phyloP scores from a whole-genome alignment of 768 basidiomycete species.

The Cyclocybe cylindracea region DNA sequence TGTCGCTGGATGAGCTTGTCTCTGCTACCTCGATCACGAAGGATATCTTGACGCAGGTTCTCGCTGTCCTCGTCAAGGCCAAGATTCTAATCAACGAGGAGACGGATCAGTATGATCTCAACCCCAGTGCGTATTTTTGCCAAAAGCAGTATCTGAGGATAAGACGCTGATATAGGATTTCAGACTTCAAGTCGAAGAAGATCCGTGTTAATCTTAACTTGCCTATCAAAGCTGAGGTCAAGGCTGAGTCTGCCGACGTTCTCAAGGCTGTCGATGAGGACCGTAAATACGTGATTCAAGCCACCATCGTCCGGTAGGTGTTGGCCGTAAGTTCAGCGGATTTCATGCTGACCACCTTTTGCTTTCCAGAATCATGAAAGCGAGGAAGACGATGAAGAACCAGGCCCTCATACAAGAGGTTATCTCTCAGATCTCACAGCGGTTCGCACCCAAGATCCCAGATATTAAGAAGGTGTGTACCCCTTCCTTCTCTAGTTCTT shows the following conservation, averaged over 20 bases:
- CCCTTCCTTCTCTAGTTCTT: neutral
- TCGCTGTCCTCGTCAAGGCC: slow-evolving; percentile 79
- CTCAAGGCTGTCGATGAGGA: slow-evolving; percentile 96
- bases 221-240: slow-evolving; percentile 93
- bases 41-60: slow-evolving; percentile 73
- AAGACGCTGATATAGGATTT: neutral
- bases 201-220: slow-evolving; percentile 89
- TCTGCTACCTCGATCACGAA: slow-evolving; percentile 80
- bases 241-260: slow-evolving; percentile 87
- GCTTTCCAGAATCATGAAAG: slow-evolving; percentile 82
- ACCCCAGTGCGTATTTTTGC: slow-evolving; percentile 51
- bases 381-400: slow-evolving; percentile 94
- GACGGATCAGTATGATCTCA: slow-evolving; percentile 87
- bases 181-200: slow-evolving; percentile 93
- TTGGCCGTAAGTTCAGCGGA: neutral
- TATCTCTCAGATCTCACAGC: slow-evolving; percentile 82
- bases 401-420: slow-evolving; percentile 88
- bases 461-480: slow-evolving; percentile 89
- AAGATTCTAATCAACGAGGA: slow-evolving; percentile 90
- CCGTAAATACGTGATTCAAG: slow-evolving; percentile 94
- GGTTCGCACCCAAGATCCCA: slow-evolving; percentile 91
- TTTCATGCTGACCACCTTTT: slow-evolving; percentile 1
- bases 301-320: slow-evolving; percentile 81
- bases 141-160: neutral
- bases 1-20: slow-evolving; percentile 79